Percentiles rank a stretch among this genome's conserved stretches.
phyloP scores from a whole-genome alignment of 306 rosid species.

The Ormosia emarginata region DNA sequence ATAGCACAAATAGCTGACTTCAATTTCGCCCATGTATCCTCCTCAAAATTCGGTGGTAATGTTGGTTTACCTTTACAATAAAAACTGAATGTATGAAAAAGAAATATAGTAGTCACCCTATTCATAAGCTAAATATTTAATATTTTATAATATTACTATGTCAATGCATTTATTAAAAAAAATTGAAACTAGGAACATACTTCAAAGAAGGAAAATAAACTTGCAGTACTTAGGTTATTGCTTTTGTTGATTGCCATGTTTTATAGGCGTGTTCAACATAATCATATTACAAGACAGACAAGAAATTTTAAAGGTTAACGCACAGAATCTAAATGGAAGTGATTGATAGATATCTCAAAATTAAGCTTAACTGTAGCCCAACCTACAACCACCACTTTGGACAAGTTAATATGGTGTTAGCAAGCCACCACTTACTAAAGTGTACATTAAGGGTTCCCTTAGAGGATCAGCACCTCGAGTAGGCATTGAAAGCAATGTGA shows the following conservation, averaged over 20 bases:
- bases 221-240: background rate
- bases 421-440: background rate
- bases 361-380: background rate
- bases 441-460: background rate
- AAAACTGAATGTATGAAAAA: background rate
- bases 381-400: background rate
- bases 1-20: constrained; percentile 93
- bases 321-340: background rate
- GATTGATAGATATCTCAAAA: background rate
- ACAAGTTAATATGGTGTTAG: background rate
- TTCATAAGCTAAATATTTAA: background rate
- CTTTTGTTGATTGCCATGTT: background rate
- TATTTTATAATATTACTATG: background rate
- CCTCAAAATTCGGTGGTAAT: constrained; percentile 78
- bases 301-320: background rate
- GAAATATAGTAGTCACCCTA: constrained; percentile 11
- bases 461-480: background rate
- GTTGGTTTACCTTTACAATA: constrained; percentile 68
- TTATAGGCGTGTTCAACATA: background rate
- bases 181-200: background rate
- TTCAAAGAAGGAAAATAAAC: constrained; percentile 1
- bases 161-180: background rate
- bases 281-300: background rate
- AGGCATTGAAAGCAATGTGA: background rate
- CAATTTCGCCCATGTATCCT: constrained; percentile 90